A percentile compares a stretch with the other conserved stretches of the same genome.
These are phyloP conservation scores for Geum urbanum DNA, from an alignment of 306 rosid genomes.

Conservation along the genomic window DNA sequence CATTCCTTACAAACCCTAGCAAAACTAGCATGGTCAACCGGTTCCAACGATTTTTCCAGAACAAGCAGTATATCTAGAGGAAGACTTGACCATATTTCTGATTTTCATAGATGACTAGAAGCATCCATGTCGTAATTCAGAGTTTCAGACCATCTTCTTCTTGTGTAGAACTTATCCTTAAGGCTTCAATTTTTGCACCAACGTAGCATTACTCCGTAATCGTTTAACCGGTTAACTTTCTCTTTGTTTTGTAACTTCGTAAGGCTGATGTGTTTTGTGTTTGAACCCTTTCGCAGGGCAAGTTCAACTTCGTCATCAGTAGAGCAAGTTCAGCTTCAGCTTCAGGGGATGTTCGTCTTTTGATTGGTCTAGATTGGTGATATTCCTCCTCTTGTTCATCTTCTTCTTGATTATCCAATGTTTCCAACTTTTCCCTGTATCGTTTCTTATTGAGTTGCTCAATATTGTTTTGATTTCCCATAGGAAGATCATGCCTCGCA, in stretches of 20 bases:
- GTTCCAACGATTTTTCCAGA: constrained; percentile 1
- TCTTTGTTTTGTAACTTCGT: background rate
- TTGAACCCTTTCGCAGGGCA: background rate
- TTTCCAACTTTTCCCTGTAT: background rate
- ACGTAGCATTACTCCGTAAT: background rate
- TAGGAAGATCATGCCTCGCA: background rate
- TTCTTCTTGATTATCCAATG: background rate
- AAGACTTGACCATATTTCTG: background rate
- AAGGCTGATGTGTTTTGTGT: background rate
- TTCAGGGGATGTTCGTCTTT: background rate
- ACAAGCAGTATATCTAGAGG: background rate
- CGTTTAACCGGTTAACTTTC: background rate
- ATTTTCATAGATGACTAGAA: no score
- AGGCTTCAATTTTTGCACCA: background rate
- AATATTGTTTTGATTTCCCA: constrained; percentile 24
- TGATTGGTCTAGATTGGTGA: background rate
- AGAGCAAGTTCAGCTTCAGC: background rate
- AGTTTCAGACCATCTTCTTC: background rate
- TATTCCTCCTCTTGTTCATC: constrained; percentile 1
- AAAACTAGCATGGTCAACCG: background rate
- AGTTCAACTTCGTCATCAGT: background rate
- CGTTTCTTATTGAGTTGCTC: constrained; percentile 38
- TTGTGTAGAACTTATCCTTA: background rate
- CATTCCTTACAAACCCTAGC: background rate
- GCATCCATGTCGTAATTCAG: background rate